Base-by-base conservation (phyloP, 257 asterid genomes). In the Parsonsia alboflavescens region DNA sequence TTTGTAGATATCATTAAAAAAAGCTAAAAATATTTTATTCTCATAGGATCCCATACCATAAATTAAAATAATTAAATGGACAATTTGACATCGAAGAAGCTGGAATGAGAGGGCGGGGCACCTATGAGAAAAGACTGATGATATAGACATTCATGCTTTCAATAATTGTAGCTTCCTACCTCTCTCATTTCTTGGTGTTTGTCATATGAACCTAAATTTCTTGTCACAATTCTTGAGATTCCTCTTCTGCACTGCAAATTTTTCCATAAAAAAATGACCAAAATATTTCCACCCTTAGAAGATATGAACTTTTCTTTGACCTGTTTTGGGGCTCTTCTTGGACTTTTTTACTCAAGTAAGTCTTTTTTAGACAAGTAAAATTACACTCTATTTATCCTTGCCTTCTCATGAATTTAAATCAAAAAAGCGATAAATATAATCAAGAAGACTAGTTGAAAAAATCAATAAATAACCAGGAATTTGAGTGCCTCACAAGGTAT, bases 21-120 rank as follows among this genome's bases (percentile, higher is more conserved):
- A 30, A 15, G 0, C 0, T 46, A 21, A 33, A 33, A 33, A 33
- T 33, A 33, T 33, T 33, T 7, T 73, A 16, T 1, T 21, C 30
- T 49, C 79, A 42, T 68, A 42, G 70, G 74, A 75, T 75, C 26
- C 79, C 22, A 28, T 44, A 68, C 33, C 10, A 42, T 42, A 68
- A 50, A 33, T 15, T 12, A 52, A 52, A 52, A 52, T 52, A 49
- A 76, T 52, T 52, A 52, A 50, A 53, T 36, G 17, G 15, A 7
- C 61, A 49, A 36, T 48, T 53, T n/a, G 30, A 5, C 5, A 6
- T 8, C 33, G 72, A 74, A 45, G 30, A 70, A n/a, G 76, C 2
- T 41, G 56, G 68, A 58, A 50, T 45, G 68, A 28, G 42, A 50
- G 7, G 44, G 19, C 73, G 65, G 65, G 56, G 41, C 45, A 24